These are phyloP conservation scores for Penicillium sp. DNA, from an alignment of 2,329 filamentous ascomycete species.

Conservation along the genomic window DNA sequence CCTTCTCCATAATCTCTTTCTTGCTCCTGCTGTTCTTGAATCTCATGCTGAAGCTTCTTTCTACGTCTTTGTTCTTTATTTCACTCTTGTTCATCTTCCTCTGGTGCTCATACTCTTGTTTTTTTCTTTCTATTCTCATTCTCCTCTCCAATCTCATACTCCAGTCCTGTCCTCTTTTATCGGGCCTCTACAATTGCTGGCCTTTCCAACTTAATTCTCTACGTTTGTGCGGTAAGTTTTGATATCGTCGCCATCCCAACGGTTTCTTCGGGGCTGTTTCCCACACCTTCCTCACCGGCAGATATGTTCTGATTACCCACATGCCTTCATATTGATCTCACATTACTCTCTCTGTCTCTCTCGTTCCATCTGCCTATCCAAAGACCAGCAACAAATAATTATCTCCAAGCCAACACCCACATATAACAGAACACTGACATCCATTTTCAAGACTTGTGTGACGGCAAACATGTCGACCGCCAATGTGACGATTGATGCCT, in stretches of 20 bases:
- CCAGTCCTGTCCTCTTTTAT: not conserved
- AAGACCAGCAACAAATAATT: not conserved
- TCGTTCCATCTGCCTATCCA: not conserved
- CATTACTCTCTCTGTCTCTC: not conserved
- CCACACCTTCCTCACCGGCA: conserved; percentile 2
- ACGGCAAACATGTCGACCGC: conserved; percentile 8
- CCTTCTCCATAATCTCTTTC: not conserved
- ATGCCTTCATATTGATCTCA: not conserved
- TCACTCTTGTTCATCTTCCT: not conserved
- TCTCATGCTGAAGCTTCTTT: not conserved
- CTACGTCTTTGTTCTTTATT: not conserved
- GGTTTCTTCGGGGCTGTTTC: not conserved
- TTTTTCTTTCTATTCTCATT: not conserved
- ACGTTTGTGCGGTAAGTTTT: not conserved
- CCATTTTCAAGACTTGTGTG: not conserved
- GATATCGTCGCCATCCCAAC: not conserved
- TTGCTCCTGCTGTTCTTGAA: not conserved
- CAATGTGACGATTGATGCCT: conserved; percentile 21
- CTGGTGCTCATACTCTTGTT: not conserved
- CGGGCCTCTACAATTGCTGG: not conserved
- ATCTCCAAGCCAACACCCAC: not conserved
- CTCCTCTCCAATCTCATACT: not conserved
- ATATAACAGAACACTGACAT: not conserved
- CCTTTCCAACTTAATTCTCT: not conserved
- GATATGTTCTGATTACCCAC: not conserved